Conservation (phyloP, 108 stramenopile genomes). For the Skeletonema grethae region DNA sequence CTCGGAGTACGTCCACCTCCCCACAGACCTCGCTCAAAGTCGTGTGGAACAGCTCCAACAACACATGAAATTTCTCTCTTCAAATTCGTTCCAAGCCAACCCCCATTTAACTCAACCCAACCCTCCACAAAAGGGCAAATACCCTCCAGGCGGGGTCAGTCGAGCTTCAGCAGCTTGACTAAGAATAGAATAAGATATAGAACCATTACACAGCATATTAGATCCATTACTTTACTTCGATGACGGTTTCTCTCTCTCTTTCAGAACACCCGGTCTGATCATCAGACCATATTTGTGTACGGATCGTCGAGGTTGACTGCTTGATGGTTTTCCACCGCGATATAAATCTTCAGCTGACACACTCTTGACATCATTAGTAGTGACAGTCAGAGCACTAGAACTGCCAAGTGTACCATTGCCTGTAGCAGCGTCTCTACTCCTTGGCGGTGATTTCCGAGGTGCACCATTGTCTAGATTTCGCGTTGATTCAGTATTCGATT, state of each 20-base stretch:
- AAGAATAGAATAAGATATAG: neutral
- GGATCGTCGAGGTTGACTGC: constrained; percentile 43
- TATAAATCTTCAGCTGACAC: constrained; percentile 26
- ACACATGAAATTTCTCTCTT: neutral
- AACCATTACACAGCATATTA: neutral
- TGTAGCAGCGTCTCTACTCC: neutral
- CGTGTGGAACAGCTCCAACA: constrained; percentile 4
- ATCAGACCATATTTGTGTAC: constrained; percentile 51
- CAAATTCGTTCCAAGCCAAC: neutral
- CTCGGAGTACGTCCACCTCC: neutral
- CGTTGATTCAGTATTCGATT: neutral
- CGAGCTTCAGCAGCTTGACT: neutral
- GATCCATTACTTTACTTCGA: neutral
- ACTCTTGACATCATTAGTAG: constrained; percentile 5
- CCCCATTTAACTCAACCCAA: neutral
- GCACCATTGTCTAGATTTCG: neutral
- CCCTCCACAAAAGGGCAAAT: neutral
- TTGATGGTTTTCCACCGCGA: constrained; percentile 40
- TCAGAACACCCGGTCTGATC: constrained; percentile 44
- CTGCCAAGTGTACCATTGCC: neutral
- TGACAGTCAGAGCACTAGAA: neutral
- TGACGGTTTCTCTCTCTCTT: constrained; percentile 14
- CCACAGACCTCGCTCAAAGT: neutral
- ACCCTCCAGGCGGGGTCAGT: neutral
- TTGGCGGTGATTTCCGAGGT: neutral